Base-by-base conservation (phyloP, 1,139 yeast genomes). In the Candida buenavistaensis region DNA sequence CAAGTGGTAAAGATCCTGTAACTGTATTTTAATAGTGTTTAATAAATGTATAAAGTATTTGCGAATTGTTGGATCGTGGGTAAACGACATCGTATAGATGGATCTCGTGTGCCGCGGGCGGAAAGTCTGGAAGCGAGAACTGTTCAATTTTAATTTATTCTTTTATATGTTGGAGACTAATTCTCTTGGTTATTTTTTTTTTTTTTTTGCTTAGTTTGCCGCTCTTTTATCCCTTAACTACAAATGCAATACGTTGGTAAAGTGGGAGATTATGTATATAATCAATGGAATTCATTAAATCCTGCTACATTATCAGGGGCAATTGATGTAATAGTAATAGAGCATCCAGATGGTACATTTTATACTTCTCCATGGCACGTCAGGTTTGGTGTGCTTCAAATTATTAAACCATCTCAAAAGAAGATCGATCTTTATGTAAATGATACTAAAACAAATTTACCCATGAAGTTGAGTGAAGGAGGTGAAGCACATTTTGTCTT, bases 401-500 rank as follows among this genome's bases (percentile, higher is more conserved):
- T 92, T 47, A 68, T 92, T 44, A 79, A 95, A 51, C 99, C 99
- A n/a, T 86, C 95, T 26, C 97, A 92, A 56, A 92, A 90, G 67
- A 90, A 88, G 57, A 95, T 92, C 33, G 95, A 86, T 42, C 80
- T 92, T 43, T 75, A 78, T 26, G 95, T 94, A 26, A 92, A 92
- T 62, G 97, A 84, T 23, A 75, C 75, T 42, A 74, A 81, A 37
- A 84, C 95, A 0, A 83, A 87, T 48, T 68, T 90, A 38, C 96
- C 96, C 9, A 92, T 92, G 98, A 92, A 92, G 59, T 64, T 92
- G 33, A 96, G 97, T 9, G 98, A 92, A 43, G 96, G 95, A 3
- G 99, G 99, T 16, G 99, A 92, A 59, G 98, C 97, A 0, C 90
- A 89, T 57, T 92, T 92, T 55, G 98, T 92, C 32, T 90, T 92